phyloP scores from a whole-genome alignment of 495 filamentous ascomycete species.

The Thozetella sp. region DNA sequence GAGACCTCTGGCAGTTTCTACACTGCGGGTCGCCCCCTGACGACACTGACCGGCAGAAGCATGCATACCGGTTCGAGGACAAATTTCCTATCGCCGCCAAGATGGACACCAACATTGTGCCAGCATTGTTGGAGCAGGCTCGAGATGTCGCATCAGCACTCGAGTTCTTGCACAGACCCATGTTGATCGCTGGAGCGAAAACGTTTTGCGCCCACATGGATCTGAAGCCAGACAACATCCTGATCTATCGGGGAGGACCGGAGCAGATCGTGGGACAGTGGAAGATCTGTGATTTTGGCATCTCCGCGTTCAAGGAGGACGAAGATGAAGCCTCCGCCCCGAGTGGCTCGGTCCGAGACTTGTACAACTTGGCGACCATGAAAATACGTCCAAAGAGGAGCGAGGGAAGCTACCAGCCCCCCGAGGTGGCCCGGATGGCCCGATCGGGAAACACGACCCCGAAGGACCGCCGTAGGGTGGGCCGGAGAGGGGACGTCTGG shows the following conservation, averaged over 20 bases:
- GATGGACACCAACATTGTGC: neutral
- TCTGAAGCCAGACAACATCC: conserved; percentile 10
- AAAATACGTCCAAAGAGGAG: neutral
- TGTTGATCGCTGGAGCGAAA: neutral
- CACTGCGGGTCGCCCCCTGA: conserved; percentile 6
- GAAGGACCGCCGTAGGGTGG: no score
- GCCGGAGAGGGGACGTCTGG: no score
- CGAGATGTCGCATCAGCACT: conserved; percentile 1
- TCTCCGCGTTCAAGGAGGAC: conserved; percentile 8
- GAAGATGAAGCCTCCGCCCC: neutral
- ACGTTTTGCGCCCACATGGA: conserved; percentile 8
- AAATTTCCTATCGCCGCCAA: neutral
- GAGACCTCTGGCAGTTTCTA: conserved; percentile 9
- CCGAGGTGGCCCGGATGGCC: conserved; percentile 1
- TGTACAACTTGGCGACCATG: conserved; percentile 2
- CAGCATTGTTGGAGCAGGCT: conserved; percentile 1
- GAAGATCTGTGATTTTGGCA: conserved; percentile 11
- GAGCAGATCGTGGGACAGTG: neutral
- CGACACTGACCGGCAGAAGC: no score
- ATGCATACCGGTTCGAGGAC: conserved; percentile 3
- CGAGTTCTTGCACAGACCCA: conserved; percentile 5
- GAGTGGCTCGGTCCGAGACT: neutral
- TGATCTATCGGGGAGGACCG: conserved; percentile 6
- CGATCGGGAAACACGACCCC: no score
- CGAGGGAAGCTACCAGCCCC: conserved; percentile 2